These are phyloP conservation scores for Globomyces pollinis-pini DNA, from an alignment of 192 early-diverging fungal genomes.

Conservation along the genomic window DNA sequence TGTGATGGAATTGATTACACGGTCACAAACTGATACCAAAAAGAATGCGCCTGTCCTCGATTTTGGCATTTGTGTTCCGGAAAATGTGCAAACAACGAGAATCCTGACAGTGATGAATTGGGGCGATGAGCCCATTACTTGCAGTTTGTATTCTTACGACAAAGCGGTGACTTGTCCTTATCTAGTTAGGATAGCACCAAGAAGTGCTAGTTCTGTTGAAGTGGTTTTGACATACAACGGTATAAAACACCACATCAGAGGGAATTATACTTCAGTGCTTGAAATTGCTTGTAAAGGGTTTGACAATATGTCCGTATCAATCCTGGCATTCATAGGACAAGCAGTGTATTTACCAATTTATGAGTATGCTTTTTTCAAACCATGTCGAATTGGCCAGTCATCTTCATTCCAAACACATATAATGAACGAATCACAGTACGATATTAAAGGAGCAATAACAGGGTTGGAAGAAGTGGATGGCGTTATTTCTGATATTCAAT, in stretches of 20 bases:
- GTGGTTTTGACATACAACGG: conserved; percentile 30
- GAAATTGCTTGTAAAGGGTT: conserved; percentile 57
- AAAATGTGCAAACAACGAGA: conserved; percentile 19
- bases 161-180: conserved; percentile 41
- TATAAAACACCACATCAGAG: conserved; percentile 10
- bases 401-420: conserved; percentile 25
- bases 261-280: conserved; percentile 40
- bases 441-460: conserved; percentile 11
- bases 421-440: conserved; percentile 53
- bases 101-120: conserved; percentile 53
- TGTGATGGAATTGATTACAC: conserved; percentile 50
- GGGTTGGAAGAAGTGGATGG: conserved; percentile 19
- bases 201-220: conserved; percentile 50
- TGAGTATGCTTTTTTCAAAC: conserved; percentile 48
- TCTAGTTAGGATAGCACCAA: conserved; percentile 40
- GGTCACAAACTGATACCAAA: conserved; percentile 37
- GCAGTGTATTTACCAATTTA: conserved; percentile 45
- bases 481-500: neutral
- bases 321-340: conserved; percentile 46
- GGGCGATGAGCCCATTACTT: conserved; percentile 32
- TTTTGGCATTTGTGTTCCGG: conserved; percentile 40
- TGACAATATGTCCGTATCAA: conserved; percentile 44
- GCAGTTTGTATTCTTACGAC: conserved; percentile 44
- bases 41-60: conserved; percentile 46
- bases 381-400: conserved; percentile 26